Evolutionary conservation across 192 early-diverging fungal genomes (phyloP), one percentile per base, ranked within the genome.

Genomic region (Coemansia sp.): DNA sequence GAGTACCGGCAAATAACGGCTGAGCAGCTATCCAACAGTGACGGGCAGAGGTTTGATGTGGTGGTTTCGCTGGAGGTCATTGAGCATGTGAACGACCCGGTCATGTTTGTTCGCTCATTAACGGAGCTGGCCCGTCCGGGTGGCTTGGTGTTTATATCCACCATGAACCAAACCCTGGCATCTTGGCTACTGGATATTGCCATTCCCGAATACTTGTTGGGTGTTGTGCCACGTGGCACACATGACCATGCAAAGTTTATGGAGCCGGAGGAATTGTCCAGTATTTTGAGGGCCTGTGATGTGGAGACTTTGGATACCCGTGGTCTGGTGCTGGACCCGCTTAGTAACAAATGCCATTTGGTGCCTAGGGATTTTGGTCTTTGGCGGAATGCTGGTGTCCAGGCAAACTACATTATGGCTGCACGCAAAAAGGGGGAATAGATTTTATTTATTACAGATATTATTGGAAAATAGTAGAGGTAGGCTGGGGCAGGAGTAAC

Each of bases 1-100:
- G 58, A 48, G 37, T 47, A 48, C 23, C 33, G 23, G 8, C 45
- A 51, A 35, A 47, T 21, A 23, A 75, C 59, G n/a, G 50, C 64
- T 16, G 89, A 93, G 55, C 61, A 83, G 42, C 55, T 85, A 6
- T 37, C 74, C 18, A 27, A 39, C 1, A 42, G 77, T 12, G 62
- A 49, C 25, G 57, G 63, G 47, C 47, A 56, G n/a, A 23, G 18
- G 17, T 96, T 89, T 57, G 92, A 94, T 64, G 72, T 79, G 12
- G 90, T 98, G 7, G 80, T 80, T 12, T 87, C 87, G 1, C 64
- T 94, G 58, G 95, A 98, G 58, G 88, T 96, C 21, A 85, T 96
- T 38, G 95, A 98, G 69, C 92, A 96, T 57, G 95, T 98, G 5
- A 71, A 64, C 11, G 75, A 91, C 49, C 84, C 88, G 0, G 42